phyloP scores from a whole-genome alignment of 2,329 filamentous ascomycete genomes.

The Seiridium cupressi region DNA sequence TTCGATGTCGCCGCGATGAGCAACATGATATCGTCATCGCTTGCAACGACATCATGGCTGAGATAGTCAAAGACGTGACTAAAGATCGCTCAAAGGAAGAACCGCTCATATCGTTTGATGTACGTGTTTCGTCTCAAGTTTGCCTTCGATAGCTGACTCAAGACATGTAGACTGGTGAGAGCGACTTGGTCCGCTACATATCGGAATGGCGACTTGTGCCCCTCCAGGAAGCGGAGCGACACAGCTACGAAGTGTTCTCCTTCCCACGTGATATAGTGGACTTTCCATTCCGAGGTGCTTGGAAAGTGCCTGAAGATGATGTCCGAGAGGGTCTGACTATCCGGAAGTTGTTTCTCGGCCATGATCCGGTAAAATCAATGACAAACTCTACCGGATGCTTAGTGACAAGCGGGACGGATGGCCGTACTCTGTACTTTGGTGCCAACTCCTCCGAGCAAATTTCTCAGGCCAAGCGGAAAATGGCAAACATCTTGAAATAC shows the following conservation, averaged over 20 bases:
- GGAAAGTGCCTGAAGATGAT: conserved; percentile 1
- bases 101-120: background rate
- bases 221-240: background rate
- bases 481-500: conserved; percentile 8
- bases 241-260: conserved; percentile 4
- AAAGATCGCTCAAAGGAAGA: background rate
- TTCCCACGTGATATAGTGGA: conserved; percentile 7
- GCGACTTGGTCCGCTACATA: conserved; percentile 3
- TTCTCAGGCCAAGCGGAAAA: background rate
- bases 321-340: conserved; percentile 1
- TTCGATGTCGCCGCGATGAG: background rate
- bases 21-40: background rate
- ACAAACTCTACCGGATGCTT: conserved; percentile 1
- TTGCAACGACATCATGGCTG: background rate
- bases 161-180: background rate
- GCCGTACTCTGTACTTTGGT: conserved; percentile 7
- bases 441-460: background rate
- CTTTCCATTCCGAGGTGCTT: background rate
- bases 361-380: background rate
- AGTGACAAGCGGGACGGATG: conserved; percentile 4
- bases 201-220: background rate
- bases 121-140: background rate
- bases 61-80: conserved; percentile 5
- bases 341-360: background rate
- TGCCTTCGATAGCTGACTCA: background rate